phyloP scores from a whole-genome alignment of 257 asterid species.

The Solanum habrochaites region DNA sequence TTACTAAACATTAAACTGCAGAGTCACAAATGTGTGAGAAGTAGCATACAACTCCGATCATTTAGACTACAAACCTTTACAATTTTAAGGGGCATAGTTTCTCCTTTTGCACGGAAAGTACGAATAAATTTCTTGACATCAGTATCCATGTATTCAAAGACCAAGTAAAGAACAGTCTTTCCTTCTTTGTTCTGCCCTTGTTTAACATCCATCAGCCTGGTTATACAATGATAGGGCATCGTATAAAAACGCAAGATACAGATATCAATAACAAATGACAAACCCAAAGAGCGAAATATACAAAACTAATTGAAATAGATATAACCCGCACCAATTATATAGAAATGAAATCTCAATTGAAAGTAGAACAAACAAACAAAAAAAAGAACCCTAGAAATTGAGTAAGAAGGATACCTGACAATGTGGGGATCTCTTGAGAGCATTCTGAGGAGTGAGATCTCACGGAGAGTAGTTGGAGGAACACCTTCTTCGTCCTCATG shows the following conservation, averaged over 20 bases:
- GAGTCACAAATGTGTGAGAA: background rate
- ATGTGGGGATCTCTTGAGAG: slow-evolving; percentile 82
- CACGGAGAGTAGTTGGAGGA: slow-evolving; percentile 96
- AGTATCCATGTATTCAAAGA: slow-evolving; percentile 90
- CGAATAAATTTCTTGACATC: slow-evolving; percentile 86
- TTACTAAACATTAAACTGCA: background rate
- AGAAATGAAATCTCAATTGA: background rate
- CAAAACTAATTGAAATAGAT: background rate
- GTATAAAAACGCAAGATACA: background rate
- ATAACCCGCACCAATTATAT: background rate
- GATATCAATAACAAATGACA: background rate
- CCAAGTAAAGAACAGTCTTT: slow-evolving; percentile 79
- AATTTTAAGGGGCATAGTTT: slow-evolving; percentile 26
- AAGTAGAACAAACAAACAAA: background rate
- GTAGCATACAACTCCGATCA: background rate
- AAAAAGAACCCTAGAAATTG: background rate
- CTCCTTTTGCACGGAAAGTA: slow-evolving; percentile 46
- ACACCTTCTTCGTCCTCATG: slow-evolving; percentile 97
- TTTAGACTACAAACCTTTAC: slow-evolving; percentile 35
- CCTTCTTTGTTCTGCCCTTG: slow-evolving; percentile 90
- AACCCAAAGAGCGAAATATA: background rate
- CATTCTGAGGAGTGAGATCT: slow-evolving; percentile 82
- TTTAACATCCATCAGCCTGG: slow-evolving; percentile 81
- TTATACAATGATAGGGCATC: background rate
- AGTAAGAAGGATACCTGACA: slow-evolving; percentile 33